These are phyloP conservation scores for Arabis alpina DNA, from an alignment of 345 rosid genomes.

Conservation along the genomic window DNA sequence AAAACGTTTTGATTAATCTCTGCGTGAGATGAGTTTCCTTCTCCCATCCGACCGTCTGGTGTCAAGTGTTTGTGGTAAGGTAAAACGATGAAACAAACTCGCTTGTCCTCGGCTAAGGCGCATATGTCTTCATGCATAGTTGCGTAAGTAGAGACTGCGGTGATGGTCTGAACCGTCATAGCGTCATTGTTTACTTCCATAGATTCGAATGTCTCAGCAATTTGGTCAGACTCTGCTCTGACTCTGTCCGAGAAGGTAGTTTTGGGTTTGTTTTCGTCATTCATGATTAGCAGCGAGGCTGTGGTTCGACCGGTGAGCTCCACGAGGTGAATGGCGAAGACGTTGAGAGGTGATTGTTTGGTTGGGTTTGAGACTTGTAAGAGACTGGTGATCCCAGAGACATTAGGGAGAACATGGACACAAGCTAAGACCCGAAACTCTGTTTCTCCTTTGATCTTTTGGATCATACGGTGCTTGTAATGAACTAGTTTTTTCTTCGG, in stretches of 20 bases:
- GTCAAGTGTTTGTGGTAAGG: constrained; percentile 58
- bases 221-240: constrained; percentile 51
- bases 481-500: constrained; percentile 40
- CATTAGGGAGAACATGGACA: constrained; percentile 47
- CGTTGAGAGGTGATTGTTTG: constrained; percentile 55
- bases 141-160: constrained; percentile 59
- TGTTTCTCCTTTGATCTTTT: constrained; percentile 42
- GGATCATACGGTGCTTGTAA: constrained; percentile 52
- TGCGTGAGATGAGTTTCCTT: constrained; percentile 47
- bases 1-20: constrained; percentile 58
- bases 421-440: constrained; percentile 64
- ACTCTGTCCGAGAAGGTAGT: constrained; percentile 41
- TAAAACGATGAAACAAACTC: constrained; percentile 52
- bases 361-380: constrained; percentile 57
- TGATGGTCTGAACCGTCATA: constrained; percentile 49
- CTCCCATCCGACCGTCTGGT: constrained; percentile 47
- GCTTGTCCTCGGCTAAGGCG: constrained; percentile 63
- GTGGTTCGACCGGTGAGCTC: constrained; percentile 71
- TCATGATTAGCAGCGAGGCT: constrained; percentile 63
- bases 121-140: constrained; percentile 73
- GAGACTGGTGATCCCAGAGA: constrained; percentile 56
- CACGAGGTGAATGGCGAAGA: constrained; percentile 59
- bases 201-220: constrained; percentile 48
- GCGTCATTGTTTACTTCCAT: constrained; percentile 39
- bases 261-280: constrained; percentile 39